A percentile compares a stretch with the other conserved stretches of the same genome.
phyloP scores from a whole-genome alignment of 2,329 filamentous ascomycete species.

The Exophiala xenobiotica region DNA sequence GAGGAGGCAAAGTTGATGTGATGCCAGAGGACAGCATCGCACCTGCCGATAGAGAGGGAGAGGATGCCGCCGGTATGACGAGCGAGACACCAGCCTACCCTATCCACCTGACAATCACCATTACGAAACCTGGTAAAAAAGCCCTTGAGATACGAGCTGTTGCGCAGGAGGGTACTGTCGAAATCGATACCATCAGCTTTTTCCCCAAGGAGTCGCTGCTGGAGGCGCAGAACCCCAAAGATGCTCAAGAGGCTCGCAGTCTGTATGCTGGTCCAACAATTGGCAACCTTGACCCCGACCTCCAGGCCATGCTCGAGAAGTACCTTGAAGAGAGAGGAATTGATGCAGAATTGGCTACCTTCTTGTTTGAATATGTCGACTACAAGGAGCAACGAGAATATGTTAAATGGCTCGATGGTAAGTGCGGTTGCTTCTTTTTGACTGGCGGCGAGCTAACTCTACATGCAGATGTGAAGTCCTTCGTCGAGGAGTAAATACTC shows the following conservation, averaged over 20 bases:
- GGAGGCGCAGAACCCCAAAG: constrained; percentile 71
- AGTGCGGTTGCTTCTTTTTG: constrained; percentile 34
- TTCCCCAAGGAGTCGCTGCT: constrained; percentile 77
- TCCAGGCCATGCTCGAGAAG: constrained; percentile 86
- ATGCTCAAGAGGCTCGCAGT: constrained; percentile 52
- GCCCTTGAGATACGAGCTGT: constrained; percentile 83
- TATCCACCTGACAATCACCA: constrained; percentile 77
- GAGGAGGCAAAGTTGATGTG: constrained; percentile 54
- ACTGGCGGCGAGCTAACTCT: constrained; percentile 14
- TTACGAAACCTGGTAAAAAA: constrained; percentile 84
- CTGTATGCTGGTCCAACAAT: constrained; percentile 86
- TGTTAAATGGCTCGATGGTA: constrained; percentile 76
- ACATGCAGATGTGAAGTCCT: constrained; percentile 70
- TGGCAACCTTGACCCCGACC: constrained; percentile 90
- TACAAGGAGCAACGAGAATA: constrained; percentile 99
- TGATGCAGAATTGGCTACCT: constrained; percentile 79
- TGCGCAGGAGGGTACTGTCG: constrained; percentile 80
- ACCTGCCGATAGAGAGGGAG: constrained; percentile 58
- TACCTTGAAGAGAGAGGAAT: constrained; percentile 95
- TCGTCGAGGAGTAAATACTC: constrained; percentile 65
- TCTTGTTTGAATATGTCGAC: constrained; percentile 95
- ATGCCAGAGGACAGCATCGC: constrained; percentile 57
- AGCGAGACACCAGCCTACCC: constrained; percentile 63
- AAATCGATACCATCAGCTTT: constrained; percentile 75
- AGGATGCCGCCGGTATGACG: constrained; percentile 59